phyloP scores from a whole-genome alignment of 306 rosid species.

The Mucuna pruriens region DNA sequence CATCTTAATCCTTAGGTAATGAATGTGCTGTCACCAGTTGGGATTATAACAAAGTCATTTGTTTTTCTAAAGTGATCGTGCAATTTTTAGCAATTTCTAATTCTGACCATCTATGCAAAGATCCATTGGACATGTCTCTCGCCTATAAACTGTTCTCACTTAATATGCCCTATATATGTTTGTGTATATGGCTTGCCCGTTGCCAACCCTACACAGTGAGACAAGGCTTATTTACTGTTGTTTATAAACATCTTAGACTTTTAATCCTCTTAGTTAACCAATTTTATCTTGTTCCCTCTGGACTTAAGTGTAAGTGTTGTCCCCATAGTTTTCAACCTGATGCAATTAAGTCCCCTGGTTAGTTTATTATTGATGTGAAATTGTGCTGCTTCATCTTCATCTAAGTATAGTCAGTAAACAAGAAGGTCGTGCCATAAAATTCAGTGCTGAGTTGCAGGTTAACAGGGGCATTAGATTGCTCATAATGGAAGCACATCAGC shows the following conservation, averaged over 20 bases:
- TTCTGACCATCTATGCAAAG: slow-evolving; percentile 13
- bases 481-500: not conserved
- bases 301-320: not conserved
- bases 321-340: not conserved
- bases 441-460: not conserved
- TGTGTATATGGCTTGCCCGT: not conserved
- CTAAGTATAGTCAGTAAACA: not conserved
- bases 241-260: not conserved
- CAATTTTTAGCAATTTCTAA: not conserved
- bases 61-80: not conserved
- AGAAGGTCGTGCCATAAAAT: not conserved
- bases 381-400: slow-evolving; percentile 17
- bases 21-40: not conserved
- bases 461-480: slow-evolving; percentile 9
- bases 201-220: not conserved
- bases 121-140: not conserved
- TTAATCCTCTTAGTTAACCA: not conserved
- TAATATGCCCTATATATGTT: not conserved
- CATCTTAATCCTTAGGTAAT: slow-evolving; percentile 21
- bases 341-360: not conserved
- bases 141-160: not conserved
- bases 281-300: not conserved
- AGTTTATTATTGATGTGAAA: not conserved
- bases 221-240: slow-evolving; percentile 4
- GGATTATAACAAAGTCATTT: not conserved